Conservation (phyloP, 345 rosid species). For the Balakata baccata region DNA sequence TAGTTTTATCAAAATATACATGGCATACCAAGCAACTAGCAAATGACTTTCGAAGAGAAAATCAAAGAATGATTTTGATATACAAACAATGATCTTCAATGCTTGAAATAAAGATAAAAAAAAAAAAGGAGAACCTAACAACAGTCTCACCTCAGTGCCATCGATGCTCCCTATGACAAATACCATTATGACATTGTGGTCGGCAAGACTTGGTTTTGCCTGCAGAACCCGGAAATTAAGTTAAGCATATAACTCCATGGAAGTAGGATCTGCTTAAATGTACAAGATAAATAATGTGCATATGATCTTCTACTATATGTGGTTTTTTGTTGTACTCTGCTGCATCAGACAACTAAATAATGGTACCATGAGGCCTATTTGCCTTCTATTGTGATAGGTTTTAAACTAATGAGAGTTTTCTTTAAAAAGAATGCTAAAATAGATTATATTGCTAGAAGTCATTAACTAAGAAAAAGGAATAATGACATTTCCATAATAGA, state of each 20-base stretch:
- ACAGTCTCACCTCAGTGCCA: slow-evolving; percentile 65
- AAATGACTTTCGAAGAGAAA: neutral
- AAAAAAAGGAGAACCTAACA: neutral
- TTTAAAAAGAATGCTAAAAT: no score
- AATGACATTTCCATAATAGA: no score
- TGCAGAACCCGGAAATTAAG: slow-evolving; percentile 31
- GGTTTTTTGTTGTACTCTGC: no score
- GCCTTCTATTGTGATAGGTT: no score
- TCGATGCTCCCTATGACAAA: slow-evolving; percentile 90
- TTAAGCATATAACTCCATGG: slow-evolving; percentile 3
- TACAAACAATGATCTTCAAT: neutral
- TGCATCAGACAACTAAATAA: no score
- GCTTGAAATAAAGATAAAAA: neutral
- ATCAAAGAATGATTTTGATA: neutral
- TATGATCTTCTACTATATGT: no score
- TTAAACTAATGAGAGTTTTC: no score
- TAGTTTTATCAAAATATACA: neutral
- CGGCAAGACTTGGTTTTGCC: slow-evolving; percentile 85
- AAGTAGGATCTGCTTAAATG: slow-evolving; percentile 3
- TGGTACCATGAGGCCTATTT: no score
- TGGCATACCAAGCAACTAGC: neutral
- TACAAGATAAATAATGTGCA: no score
- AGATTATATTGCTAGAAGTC: no score
- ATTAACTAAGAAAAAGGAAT: no score
- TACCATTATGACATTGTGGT: slow-evolving; percentile 75